phyloP scores from a whole-genome alignment of 2,329 filamentous ascomycete genomes.

The Monosporascus sp. region DNA sequence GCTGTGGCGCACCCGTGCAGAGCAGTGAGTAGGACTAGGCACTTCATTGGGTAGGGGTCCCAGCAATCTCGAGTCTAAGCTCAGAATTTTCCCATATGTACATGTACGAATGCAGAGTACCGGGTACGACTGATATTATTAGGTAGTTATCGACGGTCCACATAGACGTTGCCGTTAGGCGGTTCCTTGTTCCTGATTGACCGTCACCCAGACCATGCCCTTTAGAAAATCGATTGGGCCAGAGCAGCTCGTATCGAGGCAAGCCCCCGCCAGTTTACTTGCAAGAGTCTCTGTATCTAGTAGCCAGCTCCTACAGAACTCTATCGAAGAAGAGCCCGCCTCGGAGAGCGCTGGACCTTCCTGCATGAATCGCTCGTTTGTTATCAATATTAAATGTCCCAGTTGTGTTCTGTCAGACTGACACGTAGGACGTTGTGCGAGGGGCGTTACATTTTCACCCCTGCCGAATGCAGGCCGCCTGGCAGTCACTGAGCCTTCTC shows the following conservation, averaged over 20 bases:
- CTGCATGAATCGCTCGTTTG: slow-evolving; percentile 11
- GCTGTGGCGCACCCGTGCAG: not conserved
- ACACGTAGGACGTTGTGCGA: slow-evolving; percentile 27
- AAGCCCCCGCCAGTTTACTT: not conserved
- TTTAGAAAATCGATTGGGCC: no score
- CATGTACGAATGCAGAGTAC: no score
- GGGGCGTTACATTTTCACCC: slow-evolving; percentile 15
- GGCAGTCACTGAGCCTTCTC: slow-evolving; percentile 9
- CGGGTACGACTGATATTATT: no score
- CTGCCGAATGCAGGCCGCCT: slow-evolving; percentile 15
- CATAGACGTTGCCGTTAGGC: not conserved
- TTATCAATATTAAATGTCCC: slow-evolving; percentile 12
- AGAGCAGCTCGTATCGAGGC: not conserved
- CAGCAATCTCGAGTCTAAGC: not conserved
- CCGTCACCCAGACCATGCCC: no score
- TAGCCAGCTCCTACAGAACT: not conserved
- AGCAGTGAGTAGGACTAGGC: not conserved
- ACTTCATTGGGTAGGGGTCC: not conserved
- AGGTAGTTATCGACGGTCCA: not conserved
- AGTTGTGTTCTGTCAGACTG: slow-evolving; percentile 21
- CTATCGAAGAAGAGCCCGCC: not conserved
- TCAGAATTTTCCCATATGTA: no score
- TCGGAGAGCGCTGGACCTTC: not conserved
- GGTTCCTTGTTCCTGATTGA: not conserved
- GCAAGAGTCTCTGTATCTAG: not conserved